Conservation (phyloP, 805 yeast genomes). For the Spathaspora sp. region DNA sequence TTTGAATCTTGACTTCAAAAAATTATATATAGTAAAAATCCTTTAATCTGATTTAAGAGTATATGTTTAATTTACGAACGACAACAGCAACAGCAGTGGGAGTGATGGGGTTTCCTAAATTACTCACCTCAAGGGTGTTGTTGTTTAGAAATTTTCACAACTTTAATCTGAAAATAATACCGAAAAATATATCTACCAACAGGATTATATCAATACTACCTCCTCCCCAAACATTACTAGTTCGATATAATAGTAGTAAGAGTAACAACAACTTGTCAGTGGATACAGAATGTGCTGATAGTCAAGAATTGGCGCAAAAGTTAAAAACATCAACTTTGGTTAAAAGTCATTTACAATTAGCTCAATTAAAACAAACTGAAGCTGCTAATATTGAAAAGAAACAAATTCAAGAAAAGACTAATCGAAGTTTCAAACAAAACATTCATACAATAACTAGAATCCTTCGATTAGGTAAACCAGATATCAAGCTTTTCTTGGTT, state of each 20-base stretch:
- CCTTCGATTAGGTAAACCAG: slow-evolving; percentile 36
- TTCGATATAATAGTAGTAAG: neutral
- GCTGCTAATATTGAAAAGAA: slow-evolving; percentile 31
- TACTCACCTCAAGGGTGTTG: neutral
- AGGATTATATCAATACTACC: neutral
- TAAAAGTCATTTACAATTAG: slow-evolving; percentile 25
- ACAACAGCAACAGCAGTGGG: neutral
- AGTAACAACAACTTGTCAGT: neutral
- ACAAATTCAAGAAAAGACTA: slow-evolving; percentile 24
- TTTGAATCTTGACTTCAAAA: too few species aligned
- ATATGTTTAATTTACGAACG: neutral
- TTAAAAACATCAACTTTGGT: slow-evolving; percentile 13
- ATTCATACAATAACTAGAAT: slow-evolving; percentile 35
- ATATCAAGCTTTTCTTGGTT: slow-evolving; percentile 30
- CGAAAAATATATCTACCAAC: neutral
- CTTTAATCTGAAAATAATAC: neutral
- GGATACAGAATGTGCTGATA: too few species aligned
- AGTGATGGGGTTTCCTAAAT: neutral
- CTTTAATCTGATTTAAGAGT: too few species aligned
- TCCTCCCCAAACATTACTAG: neutral
- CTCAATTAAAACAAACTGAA: slow-evolving; percentile 20
- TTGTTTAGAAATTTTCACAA: neutral
- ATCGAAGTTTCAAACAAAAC: slow-evolving; percentile 29
- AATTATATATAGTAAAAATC: too few species aligned
- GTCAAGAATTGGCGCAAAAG: neutral